Evolutionary conservation across 2,329 filamentous ascomycete species (phyloP), one percentile per base, ranked within the genome.

Genomic region (Arthroderma sp.): DNA sequence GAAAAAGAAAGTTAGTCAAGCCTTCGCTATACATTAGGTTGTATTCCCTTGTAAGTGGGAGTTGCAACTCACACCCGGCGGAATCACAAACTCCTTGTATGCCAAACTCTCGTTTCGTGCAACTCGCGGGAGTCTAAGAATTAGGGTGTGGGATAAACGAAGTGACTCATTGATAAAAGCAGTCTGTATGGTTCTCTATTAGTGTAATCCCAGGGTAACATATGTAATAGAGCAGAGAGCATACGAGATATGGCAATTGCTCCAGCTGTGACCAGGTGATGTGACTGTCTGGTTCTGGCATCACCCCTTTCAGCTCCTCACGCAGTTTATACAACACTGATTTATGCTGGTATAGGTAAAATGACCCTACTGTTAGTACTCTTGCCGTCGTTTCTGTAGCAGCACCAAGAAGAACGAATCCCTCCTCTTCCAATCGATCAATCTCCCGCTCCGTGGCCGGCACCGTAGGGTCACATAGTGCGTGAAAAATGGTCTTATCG

Each of bases 161-260:
- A 61, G 37, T 8, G 49, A 53, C 35, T 60, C 59, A 4, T 28
- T 17, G 11, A 60, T 39, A 19, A 60, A 54, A 33, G 56, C 59
- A 31, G 25, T 60, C 56, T 60, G 13, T n/a, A 43, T 43, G 23
- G 19, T 13, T 47, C 8, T 17, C 17, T 4, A 19, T 44, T 44
- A 44, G 41, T 25, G 41, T 15, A 15, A 44, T 13, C 2, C 13
- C 21, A 2, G 5, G 15, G 25, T 44, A 13, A 19, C 21, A 44
- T 11, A 1, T 13, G n/a, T 51, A 4, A 33, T 19, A 35, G 7
- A 51, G 25, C 4, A 19, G 2, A 13, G 23, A 51, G 11, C 51
- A 15, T 54, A 54, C 51, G 2, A 55, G 23, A 31, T 55, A 55
- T 2, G 54, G 54, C n/a, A 55, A 35, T 15, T 44, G n/a, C 33